Evolutionary conservation across 2,329 filamentous ascomycete genomes (phyloP), one percentile per base, ranked within the genome.

Genomic region (Arthrobotrys megalospora): DNA sequence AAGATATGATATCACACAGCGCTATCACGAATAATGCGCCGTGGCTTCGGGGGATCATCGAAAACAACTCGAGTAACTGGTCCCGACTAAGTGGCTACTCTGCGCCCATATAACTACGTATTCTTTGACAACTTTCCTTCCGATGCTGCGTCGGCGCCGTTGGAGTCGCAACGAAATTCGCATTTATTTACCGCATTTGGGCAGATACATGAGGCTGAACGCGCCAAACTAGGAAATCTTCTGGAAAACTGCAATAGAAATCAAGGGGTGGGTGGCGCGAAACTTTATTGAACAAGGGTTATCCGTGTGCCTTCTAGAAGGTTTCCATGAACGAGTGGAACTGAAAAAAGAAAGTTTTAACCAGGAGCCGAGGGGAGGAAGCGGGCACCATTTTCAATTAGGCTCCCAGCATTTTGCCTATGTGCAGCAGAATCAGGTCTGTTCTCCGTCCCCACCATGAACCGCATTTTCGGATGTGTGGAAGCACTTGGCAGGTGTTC

Each of bases 381-480:
- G 75, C 75, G 75, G 75, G 62, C 75, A 72, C 60, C 75, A 63
- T 55, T 60, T 78, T 78, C 75, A 78, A 78, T 78, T 78, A 78
- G 75, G 75, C 75, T 78, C 75, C 75, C 75, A 78, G 67, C 67
- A 78, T 78, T 78, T 78, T 78, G 75, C 75, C 75, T 78, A 77
- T 77, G 75, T 78, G 55, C 28, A 73, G 69, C 73, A 70, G 65
- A 77, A 70, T 65, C 50, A 65, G 52, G 66, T 66, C 66, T 70
- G 58, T 77, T 70, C 60, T 58, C 68, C 47, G 58, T 64, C 69
- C 69, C 70, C 70, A 62, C 70, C 52, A 67, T 63, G 70, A 52
- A 75, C 70, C 70, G 53, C 63, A 67, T 75, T 11, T 55, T 75
- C 70, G 70, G 70, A 75, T 75, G 63, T 75, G 70, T 62, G 70